Base-by-base conservation (phyloP, 179 eudicot species). In the Actinidia chinensis region DNA sequence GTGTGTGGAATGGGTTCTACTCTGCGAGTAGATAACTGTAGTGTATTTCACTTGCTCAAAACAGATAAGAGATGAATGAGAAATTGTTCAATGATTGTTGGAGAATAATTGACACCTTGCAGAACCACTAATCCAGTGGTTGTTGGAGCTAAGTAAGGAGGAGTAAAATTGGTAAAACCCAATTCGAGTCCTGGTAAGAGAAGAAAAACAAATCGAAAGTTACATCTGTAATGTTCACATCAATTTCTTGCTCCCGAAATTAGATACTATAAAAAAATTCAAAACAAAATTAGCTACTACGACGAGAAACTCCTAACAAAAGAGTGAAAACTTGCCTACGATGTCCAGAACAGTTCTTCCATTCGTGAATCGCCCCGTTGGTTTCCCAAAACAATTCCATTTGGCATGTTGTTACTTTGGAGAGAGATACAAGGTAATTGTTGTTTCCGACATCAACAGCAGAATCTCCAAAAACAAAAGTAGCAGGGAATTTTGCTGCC, bases 21-120 rank as follows among this genome's bases (percentile, higher is more conserved):
- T n/a, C n/a, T n/a, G n/a, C n/a, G n/a, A n/a, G n/a, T n/a, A n/a
- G n/a, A n/a, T n/a, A n/a, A n/a, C n/a, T n/a, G n/a, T n/a, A n/a
- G n/a, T n/a, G n/a, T n/a, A n/a, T n/a, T n/a, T n/a, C n/a, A n/a
- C n/a, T n/a, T n/a, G n/a, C n/a, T n/a, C n/a, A n/a, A n/a, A n/a
- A n/a, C n/a, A n/a, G n/a, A n/a, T n/a, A n/a, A n/a, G n/a, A n/a
- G n/a, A n/a, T n/a, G n/a, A n/a, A n/a, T n/a, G n/a, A n/a, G n/a
- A n/a, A n/a, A n/a, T n/a, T n/a, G n/a, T n/a, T n/a, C n/a, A n/a
- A n/a, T n/a, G n/a, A n/a, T n/a, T n/a, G n/a, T n/a, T n/a, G 98
- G 92, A 76, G 95, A 97, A 82, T 88, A 94, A 81, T 94, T 94
- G 47, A 94, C 98, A 75, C 98, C 98, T 47, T 84, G 76, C 66